Conservation (phyloP, 352 stramenopile species). For the Phytophthora tentaculata region DNA sequence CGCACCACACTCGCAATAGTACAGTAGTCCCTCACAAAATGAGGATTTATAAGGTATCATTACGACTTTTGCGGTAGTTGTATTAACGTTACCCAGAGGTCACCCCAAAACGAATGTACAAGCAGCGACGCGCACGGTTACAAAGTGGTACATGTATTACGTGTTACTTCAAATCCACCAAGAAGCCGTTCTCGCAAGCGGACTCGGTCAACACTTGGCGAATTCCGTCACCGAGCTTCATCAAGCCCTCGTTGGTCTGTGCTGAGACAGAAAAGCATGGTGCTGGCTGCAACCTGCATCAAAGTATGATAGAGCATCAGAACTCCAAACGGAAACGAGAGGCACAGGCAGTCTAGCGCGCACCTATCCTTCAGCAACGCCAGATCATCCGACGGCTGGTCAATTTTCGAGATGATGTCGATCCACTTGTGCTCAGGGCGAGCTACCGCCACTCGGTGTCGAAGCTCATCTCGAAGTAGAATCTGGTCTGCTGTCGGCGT, state of each 20-base stretch:
- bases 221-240: constrained; percentile 62
- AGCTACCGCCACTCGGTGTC: constrained; percentile 44
- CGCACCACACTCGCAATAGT: too few relatives aligned
- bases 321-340: neutral
- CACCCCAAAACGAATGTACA: too few relatives aligned
- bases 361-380: constrained; percentile 46
- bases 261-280: constrained; percentile 57
- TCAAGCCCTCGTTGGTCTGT: constrained; percentile 79
- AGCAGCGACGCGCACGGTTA: too few relatives aligned
- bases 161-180: constrained; percentile 18
- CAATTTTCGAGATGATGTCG: constrained; percentile 89
- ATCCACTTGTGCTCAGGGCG: constrained; percentile 72
- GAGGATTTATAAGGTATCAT: too few relatives aligned
- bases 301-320: constrained; percentile 3
- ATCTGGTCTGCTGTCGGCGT: constrained; percentile 70
- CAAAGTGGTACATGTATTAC: neutral
- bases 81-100: too few relatives aligned
- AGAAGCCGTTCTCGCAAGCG: constrained; percentile 17
- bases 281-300: constrained; percentile 32
- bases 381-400: constrained; percentile 60
- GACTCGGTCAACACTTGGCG: constrained; percentile 52
- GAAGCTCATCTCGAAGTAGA: constrained; percentile 76
- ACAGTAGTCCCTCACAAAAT: too few relatives aligned
- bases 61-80: too few relatives aligned
- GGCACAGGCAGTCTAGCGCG: neutral